Conservation (phyloP, 2,329 filamentous ascomycete genomes). For the Xylaria sp. region DNA sequence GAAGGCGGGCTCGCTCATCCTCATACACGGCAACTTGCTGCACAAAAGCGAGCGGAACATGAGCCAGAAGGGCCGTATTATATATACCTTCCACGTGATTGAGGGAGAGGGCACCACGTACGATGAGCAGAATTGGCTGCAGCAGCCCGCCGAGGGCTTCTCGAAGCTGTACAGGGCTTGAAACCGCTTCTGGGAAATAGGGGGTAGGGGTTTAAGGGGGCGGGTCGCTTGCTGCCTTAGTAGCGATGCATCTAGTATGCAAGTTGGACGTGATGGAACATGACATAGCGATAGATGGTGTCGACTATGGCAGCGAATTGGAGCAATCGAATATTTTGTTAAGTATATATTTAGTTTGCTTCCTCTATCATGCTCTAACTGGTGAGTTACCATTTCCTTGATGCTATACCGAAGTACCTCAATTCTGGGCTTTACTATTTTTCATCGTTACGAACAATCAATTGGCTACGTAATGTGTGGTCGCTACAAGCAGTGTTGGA, state of each 20-base stretch:
- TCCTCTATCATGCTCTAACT: not conserved
- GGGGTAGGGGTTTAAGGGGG: not conserved
- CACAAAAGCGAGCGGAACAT: slow-evolving; percentile 96
- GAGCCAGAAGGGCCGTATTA: slow-evolving; percentile 84
- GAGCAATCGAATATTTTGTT: slow-evolving; percentile 3
- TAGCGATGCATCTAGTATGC: slow-evolving; percentile 5
- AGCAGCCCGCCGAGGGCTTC: slow-evolving; percentile 81
- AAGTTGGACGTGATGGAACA: not conserved
- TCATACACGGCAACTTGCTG: slow-evolving; percentile 94
- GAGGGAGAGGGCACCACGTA: slow-evolving; percentile 77
- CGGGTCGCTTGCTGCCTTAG: slow-evolving; percentile 8
- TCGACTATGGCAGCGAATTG: not conserved
- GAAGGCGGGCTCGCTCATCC: slow-evolving; percentile 84
- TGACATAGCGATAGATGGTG: slow-evolving; percentile 11
- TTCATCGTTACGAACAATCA: too few relatives aligned
- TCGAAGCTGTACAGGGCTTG: slow-evolving; percentile 62
- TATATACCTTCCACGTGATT: slow-evolving; percentile 98
- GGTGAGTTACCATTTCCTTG: too few relatives aligned
- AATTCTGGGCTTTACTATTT: too few relatives aligned
- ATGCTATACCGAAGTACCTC: too few relatives aligned
- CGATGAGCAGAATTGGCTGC: slow-evolving; percentile 90
- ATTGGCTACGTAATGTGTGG: too few relatives aligned
- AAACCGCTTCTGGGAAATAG: not conserved
- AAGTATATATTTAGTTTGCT: not conserved
- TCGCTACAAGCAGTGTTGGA: not conserved